These are phyloP conservation scores for Diaporthe australafricana DNA, from an alignment of 2,329 filamentous ascomycete genomes.

Conservation along the genomic window DNA sequence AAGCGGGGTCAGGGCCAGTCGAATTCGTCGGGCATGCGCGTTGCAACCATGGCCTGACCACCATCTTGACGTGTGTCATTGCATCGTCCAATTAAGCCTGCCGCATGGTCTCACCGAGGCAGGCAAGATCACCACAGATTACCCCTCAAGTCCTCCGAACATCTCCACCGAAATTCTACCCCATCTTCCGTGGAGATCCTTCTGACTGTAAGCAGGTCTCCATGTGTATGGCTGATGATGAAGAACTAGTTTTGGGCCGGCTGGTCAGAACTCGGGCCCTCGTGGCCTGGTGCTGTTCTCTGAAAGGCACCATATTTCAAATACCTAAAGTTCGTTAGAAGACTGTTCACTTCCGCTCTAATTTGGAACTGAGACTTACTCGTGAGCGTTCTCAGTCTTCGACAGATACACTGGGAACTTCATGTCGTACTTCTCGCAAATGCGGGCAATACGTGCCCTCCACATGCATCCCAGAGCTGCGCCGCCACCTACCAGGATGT, in stretches of 20 bases:
- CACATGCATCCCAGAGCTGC: background rate
- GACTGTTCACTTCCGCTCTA: rapidly evolving
- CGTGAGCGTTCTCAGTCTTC: background rate
- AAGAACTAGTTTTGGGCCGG: no score
- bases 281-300: no score
- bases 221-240: no score
- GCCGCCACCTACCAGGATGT: background rate
- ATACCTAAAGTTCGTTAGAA: background rate
- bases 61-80: background rate
- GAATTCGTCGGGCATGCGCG: background rate
- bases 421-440: background rate
- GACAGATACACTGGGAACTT: background rate
- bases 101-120: no score
- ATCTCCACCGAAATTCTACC: background rate
- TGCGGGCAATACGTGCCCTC: background rate
- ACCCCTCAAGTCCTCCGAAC: background rate
- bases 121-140: background rate
- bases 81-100: background rate
- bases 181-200: background rate
- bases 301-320: no score
- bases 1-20: background rate
- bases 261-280: no score
- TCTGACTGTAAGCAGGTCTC: no score
- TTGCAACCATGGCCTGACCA: background rate
- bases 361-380: background rate